Percentiles rank a stretch among this genome's conserved stretches.
Conservation (phyloP, 306 rosid genomes). For the Boehmeria nivea region DNA sequence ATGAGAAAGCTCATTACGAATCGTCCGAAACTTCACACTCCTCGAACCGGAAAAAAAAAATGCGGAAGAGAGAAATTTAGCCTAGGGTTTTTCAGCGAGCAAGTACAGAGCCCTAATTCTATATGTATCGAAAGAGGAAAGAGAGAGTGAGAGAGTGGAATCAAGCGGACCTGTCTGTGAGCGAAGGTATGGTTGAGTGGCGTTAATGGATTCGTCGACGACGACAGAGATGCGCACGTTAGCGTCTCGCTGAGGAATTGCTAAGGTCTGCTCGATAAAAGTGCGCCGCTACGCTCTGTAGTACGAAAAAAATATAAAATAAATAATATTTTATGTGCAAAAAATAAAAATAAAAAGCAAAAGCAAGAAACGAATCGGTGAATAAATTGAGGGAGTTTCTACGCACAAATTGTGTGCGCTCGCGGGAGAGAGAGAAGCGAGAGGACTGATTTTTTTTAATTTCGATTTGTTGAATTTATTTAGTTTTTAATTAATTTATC, state of each 20-base stretch:
- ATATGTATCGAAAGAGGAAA: constrained; percentile 1
- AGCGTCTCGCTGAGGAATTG: constrained; percentile 29
- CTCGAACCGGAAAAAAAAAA: constrained; percentile 17
- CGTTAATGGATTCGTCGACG: constrained; percentile 24
- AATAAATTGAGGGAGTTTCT: no score
- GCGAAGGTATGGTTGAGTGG: constrained; percentile 21
- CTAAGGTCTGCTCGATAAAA: constrained; percentile 30
- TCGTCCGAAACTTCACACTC: constrained; percentile 18
- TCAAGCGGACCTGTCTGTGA: constrained; percentile 24
- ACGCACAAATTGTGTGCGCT: no score
- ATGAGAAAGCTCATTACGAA: constrained; percentile 5
- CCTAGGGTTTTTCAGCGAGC: constrained; percentile 37
- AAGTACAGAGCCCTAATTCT: constrained; percentile 21
- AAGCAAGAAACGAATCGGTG: no score
- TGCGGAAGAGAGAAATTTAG: constrained; percentile 4
- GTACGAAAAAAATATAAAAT: neutral
- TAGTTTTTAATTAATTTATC: no score
- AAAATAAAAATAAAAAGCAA: neutral
- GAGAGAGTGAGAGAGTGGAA: neutral
- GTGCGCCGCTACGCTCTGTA: constrained; percentile 40
- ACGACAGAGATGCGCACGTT: constrained; percentile 49
- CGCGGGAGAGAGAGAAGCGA: no score
- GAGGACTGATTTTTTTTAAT: no score
- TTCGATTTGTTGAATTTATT: no score
- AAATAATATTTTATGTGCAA: neutral